Base-by-base conservation (phyloP, 306 rosid species). In the Pachyrhizus erosus region DNA sequence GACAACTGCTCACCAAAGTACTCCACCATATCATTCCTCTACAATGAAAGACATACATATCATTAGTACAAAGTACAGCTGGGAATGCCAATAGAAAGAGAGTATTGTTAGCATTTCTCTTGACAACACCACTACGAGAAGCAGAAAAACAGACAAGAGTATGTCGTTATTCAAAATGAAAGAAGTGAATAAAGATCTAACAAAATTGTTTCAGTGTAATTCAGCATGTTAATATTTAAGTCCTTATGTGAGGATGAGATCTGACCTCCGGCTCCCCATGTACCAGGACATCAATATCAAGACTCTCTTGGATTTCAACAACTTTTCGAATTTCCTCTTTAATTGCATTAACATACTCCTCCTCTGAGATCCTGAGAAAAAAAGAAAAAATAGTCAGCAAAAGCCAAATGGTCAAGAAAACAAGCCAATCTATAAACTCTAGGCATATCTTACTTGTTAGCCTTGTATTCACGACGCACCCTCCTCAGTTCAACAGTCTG, bases 1-100 rank as follows among this genome's bases (percentile, higher is more conserved):
- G 96, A 90, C 81, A 93, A 82, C 55, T 94, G 98, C 93, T 93
- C 97, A 9, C 97, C 97, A 9, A 93, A 93, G 91, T 91, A 91
- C 88, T 91, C 97, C 80, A 93, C 97, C 97, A 93, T 93, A 73
- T 93, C 98, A 33, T 93, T 93, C 81, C 97, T 93, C 97, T 93
- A 94, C 84, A 79, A 87, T 39, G 70, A 78, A 76, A 81, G 78
- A 37, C 68, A 14, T 52, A 42, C 31, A 14, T 52, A 42, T 24
- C 68, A 76, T 88, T 49, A 88, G 78, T 39, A 27, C 34, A 58
- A 70, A 79, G 65, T n/a, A 7, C 20, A 51, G 37, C 29, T 37
- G 15, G 18, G 57, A 60, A 70, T n/a, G n/a, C n/a, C n/a, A n/a
- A n/a, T n/a, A n/a, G n/a, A n/a, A n/a, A n/a, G n/a, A n/a, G n/a